Base-by-base conservation (phyloP, 169 alveolate genomes). In the Haemoproteus tartakovskyi region DNA sequence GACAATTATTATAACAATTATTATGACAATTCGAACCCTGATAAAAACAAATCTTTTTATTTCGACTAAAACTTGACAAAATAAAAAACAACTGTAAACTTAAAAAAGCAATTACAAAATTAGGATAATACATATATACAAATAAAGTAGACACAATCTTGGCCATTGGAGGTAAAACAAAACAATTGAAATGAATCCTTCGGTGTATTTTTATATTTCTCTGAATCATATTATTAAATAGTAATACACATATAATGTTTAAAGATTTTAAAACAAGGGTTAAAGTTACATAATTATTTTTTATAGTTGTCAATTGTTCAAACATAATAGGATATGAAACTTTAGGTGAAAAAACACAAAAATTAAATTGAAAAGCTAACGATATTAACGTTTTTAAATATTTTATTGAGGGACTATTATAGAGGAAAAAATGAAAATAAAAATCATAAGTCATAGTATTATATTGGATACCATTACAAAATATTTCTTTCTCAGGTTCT, bases 61-160 rank as follows among this genome's bases (percentile, higher is more conserved):
- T 61, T 46, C 59, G 84, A 22, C 78, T 74, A 51, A 74, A 74
- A 36, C 52, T 21, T 16, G 30, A 57, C 30, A 74, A 26, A 14
- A 74, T 74, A 12, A 62, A 74, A 27, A 57, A 16, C 26, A 74
- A 62, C 24, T 74, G 84, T 40, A 74, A 37, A 45, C 84, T 74
- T 24, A 74, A 61, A 36, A 74, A 74, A 0, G 84, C 54, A 41
- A 74, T 62, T 30, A 24, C 62, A 57, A 19, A 43, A 9, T 74
- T 37, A 21, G 61, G 43, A 40, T 74, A 78, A 40, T 29, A 43
- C 40, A 62, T 45, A 38, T 74, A 74, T 48, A 51, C 59, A 56
- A 74, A 74, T 40, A 74, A 43, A 2, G 59, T 62, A 11, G 70
- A 40, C 33, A 74, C 33, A 29, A 74, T 38, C 46, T 48, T 56